Evolutionary conservation across 2,329 filamentous ascomycete genomes (phyloP).

Genomic region (Talaromyces sp.): DNA sequence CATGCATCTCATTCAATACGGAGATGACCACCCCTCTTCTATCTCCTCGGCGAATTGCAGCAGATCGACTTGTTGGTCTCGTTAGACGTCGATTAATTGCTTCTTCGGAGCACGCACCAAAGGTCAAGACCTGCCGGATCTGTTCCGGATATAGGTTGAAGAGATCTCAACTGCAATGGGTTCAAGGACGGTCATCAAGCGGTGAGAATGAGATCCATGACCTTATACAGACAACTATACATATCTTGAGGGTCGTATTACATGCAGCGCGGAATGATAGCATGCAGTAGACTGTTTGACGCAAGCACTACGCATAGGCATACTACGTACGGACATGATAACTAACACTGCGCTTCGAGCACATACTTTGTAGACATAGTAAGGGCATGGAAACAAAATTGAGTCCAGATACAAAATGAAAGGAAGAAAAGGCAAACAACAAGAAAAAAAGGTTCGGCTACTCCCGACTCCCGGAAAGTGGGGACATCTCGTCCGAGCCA

Average conservation of each 20-base stretch:
- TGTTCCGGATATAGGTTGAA: neutral
- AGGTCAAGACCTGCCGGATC: too few relatives aligned
- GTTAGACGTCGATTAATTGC: neutral
- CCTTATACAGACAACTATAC: neutral
- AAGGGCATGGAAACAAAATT: neutral
- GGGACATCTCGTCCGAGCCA: neutral
- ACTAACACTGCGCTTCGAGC: too few relatives aligned
- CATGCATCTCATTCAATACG: constrained; percentile 6
- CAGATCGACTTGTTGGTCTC: neutral
- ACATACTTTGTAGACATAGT: too few relatives aligned
- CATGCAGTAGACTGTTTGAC: neutral
- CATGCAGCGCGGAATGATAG: neutral
- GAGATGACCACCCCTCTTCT: neutral
- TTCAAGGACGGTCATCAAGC: neutral
- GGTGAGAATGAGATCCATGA: neutral
- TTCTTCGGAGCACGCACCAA: neutral
- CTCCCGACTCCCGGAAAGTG: neutral
- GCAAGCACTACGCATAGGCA: neutral
- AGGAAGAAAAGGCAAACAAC: neutral
- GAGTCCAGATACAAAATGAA: neutral
- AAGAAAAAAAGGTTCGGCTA: neutral
- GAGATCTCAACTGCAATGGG: neutral
- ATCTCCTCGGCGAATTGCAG: neutral
- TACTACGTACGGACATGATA: neutral
- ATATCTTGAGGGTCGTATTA: neutral